Percentiles rank a stretch among this genome's conserved stretches.
Conservation (phyloP, 176 grass and related monocot genomes). For the Ananas comosus region DNA sequence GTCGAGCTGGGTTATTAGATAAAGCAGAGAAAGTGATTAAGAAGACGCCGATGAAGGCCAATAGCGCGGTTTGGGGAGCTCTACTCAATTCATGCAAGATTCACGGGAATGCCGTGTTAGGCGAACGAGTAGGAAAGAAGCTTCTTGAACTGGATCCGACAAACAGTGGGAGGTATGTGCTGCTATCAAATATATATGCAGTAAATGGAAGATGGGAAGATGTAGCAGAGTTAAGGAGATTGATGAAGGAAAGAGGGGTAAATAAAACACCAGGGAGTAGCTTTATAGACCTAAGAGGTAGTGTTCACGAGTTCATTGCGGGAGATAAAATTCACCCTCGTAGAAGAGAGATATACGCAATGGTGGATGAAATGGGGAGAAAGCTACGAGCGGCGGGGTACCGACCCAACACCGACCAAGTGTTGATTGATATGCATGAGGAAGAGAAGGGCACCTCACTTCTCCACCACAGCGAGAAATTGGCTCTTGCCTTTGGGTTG, state of each 20-base stretch:
- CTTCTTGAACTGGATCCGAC: conserved; percentile 14
- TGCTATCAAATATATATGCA: conserved; percentile 11
- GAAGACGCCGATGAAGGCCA: conserved; percentile 15
- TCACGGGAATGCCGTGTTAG: conserved; percentile 1
- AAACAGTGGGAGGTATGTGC: conserved; percentile 4
- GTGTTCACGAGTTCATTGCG: conserved; percentile 15
- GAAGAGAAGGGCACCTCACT: conserved; percentile 5
- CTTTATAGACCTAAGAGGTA: conserved; percentile 8
- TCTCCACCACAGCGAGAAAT: conserved; percentile 15
- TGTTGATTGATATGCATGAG: conserved; percentile 17
- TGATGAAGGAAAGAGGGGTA: conserved; percentile 19
- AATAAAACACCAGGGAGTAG: conserved; percentile 17
- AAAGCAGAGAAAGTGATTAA: conserved; percentile 2
- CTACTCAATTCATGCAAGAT: neutral
- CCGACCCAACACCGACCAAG: conserved; percentile 7
- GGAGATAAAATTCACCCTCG: conserved; percentile 11
- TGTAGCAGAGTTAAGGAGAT: conserved; percentile 14
- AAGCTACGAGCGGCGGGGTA: conserved; percentile 1
- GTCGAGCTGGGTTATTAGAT: conserved; percentile 13
- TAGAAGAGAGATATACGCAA: conserved; percentile 2
- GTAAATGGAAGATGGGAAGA: conserved; percentile 5
- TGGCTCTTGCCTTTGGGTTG: conserved; percentile 12
- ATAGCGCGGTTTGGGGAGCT: conserved; percentile 10
- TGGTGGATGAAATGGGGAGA: conserved; percentile 10
- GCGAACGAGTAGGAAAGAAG: conserved; percentile 3